Evolutionary conservation across 1,284 basidiomycete species (phyloP).

Genomic region (Athelia psychrophila): DNA sequence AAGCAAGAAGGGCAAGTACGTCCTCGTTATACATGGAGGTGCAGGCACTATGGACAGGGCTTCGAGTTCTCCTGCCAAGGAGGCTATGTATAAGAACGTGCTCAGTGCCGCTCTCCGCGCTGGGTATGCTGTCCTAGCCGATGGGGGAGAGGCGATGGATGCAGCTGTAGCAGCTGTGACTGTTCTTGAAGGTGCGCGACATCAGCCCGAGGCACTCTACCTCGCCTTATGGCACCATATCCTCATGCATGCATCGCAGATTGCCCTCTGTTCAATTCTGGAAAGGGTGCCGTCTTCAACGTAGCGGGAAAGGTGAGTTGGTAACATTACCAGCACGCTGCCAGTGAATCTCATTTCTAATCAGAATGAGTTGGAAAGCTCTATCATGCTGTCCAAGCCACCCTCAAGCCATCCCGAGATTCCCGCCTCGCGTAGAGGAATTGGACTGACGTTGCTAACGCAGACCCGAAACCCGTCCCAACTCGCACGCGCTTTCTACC

Average conservation of each 20-base stretch:
- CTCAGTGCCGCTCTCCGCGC: conserved; percentile 54
- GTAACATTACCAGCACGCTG: conserved; percentile 1
- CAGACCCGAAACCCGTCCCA: conserved; percentile 72
- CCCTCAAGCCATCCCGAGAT: conserved; percentile 62
- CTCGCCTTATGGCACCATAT: neutral
- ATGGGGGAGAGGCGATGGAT: conserved; percentile 79
- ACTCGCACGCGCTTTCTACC: conserved; percentile 67
- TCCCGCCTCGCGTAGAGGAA: conserved; percentile 54
- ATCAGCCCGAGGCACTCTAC: neutral
- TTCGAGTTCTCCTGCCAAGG: conserved; percentile 64
- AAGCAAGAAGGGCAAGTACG: conserved; percentile 26
- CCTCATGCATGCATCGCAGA: conserved; percentile 38
- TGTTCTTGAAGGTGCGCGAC: conserved; percentile 66
- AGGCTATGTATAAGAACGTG: conserved; percentile 53
- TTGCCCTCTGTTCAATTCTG: conserved; percentile 74
- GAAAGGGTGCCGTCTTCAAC: conserved; percentile 81
- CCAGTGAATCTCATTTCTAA: too few species aligned
- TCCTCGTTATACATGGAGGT: conserved; percentile 78
- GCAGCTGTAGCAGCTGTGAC: conserved; percentile 76
- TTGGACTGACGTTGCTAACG: conserved; percentile 64
- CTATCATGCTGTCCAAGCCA: conserved; percentile 75
- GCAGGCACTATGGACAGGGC: conserved; percentile 62
- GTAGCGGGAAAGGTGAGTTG: conserved; percentile 62
- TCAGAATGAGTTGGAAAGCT: conserved; percentile 79
- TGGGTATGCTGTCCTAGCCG: conserved; percentile 60